These are phyloP conservation scores for Lathyrus tuberosus DNA, from an alignment of 306 rosid species.

Conservation along the genomic window DNA sequence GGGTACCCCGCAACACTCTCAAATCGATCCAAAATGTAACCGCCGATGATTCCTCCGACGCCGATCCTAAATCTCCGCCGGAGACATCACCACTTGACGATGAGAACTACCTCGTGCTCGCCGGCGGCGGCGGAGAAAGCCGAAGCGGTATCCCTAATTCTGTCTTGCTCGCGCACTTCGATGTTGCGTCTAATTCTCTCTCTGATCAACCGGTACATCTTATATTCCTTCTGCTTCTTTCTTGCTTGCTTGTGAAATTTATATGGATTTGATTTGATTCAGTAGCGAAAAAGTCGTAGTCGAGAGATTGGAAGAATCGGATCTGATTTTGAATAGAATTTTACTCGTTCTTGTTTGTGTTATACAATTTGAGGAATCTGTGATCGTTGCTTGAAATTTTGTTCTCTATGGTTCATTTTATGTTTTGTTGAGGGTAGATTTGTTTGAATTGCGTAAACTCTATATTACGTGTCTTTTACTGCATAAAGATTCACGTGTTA, in stretches of 20 bases:
- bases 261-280: constrained; percentile 24
- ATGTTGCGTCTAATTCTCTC: constrained; percentile 57
- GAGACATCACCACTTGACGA: not conserved
- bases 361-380: constrained; percentile 3
- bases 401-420: not conserved
- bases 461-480: not conserved
- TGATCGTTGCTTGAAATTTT: constrained; percentile 1
- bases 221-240: constrained; percentile 24
- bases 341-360: constrained; percentile 15
- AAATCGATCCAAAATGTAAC: constrained; percentile 39
- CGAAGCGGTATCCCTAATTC: constrained; percentile 85
- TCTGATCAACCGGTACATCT: constrained; percentile 66
- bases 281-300: not conserved
- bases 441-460: constrained; percentile 5
- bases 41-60: constrained; percentile 41
- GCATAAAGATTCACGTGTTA: constrained; percentile 4
- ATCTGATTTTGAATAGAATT: constrained; percentile 31
- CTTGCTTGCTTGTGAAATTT: not conserved
- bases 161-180: constrained; percentile 59
- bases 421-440: not conserved
- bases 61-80: constrained; percentile 36
- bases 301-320: constrained; percentile 10
- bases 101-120: constrained; percentile 52
- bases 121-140: constrained; percentile 96
- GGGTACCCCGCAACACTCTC: constrained; percentile 55